Base-by-base conservation (phyloP, 2,329 filamentous ascomycete genomes). In the Magnaporthales sp. region DNA sequence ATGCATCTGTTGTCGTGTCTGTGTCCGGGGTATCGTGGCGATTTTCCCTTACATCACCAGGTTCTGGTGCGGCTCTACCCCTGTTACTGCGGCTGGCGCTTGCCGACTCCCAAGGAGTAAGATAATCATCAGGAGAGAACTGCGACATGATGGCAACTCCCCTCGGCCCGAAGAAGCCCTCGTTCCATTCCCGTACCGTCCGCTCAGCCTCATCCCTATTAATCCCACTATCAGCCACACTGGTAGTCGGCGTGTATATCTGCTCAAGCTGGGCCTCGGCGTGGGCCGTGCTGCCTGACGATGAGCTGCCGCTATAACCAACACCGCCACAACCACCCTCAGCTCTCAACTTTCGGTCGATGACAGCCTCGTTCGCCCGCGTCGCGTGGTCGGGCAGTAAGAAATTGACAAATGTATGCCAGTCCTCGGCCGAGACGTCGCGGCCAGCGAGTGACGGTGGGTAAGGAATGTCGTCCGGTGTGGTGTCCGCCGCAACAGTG, bases 321-420 rank as follows among this genome's bases (percentile, higher is more conserved):
- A 70, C 71, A 19, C 71, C 70, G 7, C 66, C 19, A 13, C 64
- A 69, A 13, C 74, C 71, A 4, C 73, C 74, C 67, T 85, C 81
- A 0, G 77, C 77, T 30, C 77, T 76, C 30, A 82, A 69, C 70
- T 86, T 86, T 66, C 82, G 78, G 68, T 84, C 80, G 19, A 82
- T 73, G 22, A 85, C 71, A 63, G 77, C 77, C 26, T 81, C 79
- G 70, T 85, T 86, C 22, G 75, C 74, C 19, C 73, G 71, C 0
- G 75, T 74, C 4, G 77, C 75, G 71, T 84, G 80, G 66, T 82
- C 75, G 0, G 86, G 84, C 26, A 87, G 72, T 19, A 88, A 73
- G 68, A 82, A 83, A 70, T 86, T 86, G 62, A 85, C 70, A 73
- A 88, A 88, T 0, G 85, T 86, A 46, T 80, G 78, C 86, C 86